Conservation (phyloP, 2,329 filamentous ascomycete species). For the Ophiocordyceps robertsii region DNA sequence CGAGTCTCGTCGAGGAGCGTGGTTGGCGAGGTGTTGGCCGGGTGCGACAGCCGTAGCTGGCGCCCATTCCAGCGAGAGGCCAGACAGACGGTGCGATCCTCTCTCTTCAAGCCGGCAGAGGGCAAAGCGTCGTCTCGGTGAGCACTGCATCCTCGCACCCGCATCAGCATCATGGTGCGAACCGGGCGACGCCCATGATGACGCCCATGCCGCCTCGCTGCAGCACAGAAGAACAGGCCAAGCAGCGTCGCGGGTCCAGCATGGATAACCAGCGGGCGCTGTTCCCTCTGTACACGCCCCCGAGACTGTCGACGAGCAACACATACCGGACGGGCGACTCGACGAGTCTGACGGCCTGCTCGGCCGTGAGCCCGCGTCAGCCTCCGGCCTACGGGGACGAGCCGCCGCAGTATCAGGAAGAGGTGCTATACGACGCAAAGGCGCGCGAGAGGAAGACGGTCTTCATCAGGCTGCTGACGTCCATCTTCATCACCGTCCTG, state of each 20-base stretch:
- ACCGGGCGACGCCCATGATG: background rate
- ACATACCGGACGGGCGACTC: slow-evolving; percentile 3
- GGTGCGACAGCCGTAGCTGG: background rate
- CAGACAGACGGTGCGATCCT: too few relatives aligned
- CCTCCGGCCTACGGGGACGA: slow-evolving; percentile 9
- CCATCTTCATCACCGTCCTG: slow-evolving; percentile 10
- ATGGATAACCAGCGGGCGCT: slow-evolving; percentile 6
- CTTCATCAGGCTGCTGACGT: slow-evolving; percentile 9
- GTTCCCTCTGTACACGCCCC: background rate
- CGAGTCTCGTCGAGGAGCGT: background rate
- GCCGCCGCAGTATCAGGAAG: slow-evolving; percentile 6
- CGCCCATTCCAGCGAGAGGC: background rate
- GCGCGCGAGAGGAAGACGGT: slow-evolving; percentile 6
- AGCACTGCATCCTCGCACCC: too few relatives aligned
- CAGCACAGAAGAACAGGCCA: background rate
- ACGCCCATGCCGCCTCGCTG: background rate
- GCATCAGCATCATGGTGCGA: background rate
- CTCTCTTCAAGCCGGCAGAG: too few relatives aligned
- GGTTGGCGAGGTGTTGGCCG: background rate
- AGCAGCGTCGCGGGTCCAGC: background rate
- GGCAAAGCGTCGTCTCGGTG: too few relatives aligned
- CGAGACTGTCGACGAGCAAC: slow-evolving; percentile 2
- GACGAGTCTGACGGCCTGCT: slow-evolving; percentile 3
- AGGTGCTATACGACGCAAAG: slow-evolving; percentile 2
- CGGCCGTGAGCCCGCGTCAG: slow-evolving; percentile 5